Conservation (phyloP, 768 basidiomycete genomes). For the Pisolithus orientalis region DNA sequence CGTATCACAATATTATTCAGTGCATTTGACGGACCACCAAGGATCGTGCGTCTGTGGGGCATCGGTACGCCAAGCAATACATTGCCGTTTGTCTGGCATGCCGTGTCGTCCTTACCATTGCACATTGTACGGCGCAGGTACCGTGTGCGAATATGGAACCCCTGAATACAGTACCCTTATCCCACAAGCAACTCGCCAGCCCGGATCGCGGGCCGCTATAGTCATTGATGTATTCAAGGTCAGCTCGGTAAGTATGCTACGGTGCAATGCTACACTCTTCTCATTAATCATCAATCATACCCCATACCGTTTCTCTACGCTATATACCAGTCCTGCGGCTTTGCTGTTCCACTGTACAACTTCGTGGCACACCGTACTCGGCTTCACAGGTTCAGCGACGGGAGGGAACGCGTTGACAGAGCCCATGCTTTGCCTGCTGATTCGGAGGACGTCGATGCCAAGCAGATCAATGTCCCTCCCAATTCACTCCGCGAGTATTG, state of each 20-base stretch:
- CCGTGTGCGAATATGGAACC: slow-evolving; percentile 57
- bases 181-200: slow-evolving; percentile 38
- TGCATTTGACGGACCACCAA: slow-evolving; percentile 57
- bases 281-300: background rate
- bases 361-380: slow-evolving; percentile 52
- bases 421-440: slow-evolving; percentile 8
- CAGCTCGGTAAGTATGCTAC: slow-evolving; percentile 30
- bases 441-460: slow-evolving; percentile 2
- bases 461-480: slow-evolving; percentile 2
- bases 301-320: background rate
- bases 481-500: slow-evolving; percentile 50
- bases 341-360: slow-evolving; percentile 53
- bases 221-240: slow-evolving; percentile 58
- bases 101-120: background rate
- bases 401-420: slow-evolving; percentile 39
- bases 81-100: background rate
- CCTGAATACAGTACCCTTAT: slow-evolving; percentile 53
- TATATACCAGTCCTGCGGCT: slow-evolving; percentile 57
- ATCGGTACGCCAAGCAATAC: slow-evolving; percentile 32
- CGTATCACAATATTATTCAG: slow-evolving; percentile 58
- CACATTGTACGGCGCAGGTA: slow-evolving; percentile 31
- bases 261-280: background rate
- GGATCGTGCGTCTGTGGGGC: slow-evolving; percentile 53
- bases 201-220: slow-evolving; percentile 57
- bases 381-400: slow-evolving; percentile 36